A percentile compares a stretch with the other conserved stretches of the same genome.
These are phyloP conservation scores for Kodamaea neixiangensis DNA, from an alignment of 805 yeast genomes.

Conservation along the genomic window DNA sequence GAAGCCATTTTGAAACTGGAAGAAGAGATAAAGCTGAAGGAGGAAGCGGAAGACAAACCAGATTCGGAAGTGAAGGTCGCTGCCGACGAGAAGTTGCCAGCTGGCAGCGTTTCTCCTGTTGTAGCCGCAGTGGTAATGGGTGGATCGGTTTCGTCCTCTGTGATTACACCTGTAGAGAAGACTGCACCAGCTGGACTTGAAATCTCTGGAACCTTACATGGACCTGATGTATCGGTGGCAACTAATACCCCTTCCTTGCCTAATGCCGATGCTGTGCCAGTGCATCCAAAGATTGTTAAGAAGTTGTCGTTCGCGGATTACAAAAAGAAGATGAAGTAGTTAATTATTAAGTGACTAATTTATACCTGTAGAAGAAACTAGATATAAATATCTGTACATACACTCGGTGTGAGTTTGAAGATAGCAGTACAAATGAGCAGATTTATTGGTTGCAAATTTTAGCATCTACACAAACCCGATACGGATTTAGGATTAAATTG, in stretches of 20 bases:
- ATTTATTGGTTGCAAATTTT: too few relatives aligned
- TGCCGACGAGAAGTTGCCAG: neutral
- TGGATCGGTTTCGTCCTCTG: neutral
- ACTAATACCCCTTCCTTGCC: conserved; percentile 9
- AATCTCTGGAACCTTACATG: neutral
- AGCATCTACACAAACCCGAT: too few relatives aligned
- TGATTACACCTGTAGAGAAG: neutral
- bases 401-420: neutral
- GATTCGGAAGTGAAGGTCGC: neutral
- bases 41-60: neutral
- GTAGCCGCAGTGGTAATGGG: conserved; percentile 12
- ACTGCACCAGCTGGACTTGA: conserved; percentile 8
- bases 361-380: neutral
- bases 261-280: neutral
- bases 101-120: conserved; percentile 21
- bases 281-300: conserved; percentile 33
- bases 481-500: too few relatives aligned
- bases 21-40: conserved; percentile 5
- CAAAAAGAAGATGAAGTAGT: conserved; percentile 53
- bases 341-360: neutral
- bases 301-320: conserved; percentile 77
- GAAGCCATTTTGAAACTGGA: conserved; percentile 4
- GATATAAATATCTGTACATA: too few relatives aligned
- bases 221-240: neutral
- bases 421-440: too few relatives aligned